Conservation (phyloP, 306 rosid species). For the Quercus rubra region DNA sequence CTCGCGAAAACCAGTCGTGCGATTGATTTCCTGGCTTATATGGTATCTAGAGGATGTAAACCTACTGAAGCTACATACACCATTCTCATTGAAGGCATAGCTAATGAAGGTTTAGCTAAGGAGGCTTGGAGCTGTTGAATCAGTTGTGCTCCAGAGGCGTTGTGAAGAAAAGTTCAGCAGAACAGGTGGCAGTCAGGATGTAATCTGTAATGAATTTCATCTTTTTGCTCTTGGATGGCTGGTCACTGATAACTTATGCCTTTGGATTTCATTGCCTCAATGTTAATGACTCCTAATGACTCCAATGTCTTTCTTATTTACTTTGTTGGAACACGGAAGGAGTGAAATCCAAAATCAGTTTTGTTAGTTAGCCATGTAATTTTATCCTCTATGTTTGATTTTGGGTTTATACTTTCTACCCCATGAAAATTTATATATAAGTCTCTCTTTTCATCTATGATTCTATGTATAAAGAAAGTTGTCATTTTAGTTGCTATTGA, state of each 20-base stretch:
- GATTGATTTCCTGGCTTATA: slow-evolving; percentile 69
- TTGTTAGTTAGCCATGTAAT: slow-evolving; percentile 21
- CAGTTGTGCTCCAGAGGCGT: slow-evolving; percentile 69
- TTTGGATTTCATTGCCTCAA: slow-evolving; percentile 15
- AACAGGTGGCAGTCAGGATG: slow-evolving; percentile 59
- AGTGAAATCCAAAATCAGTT: slow-evolving; percentile 21
- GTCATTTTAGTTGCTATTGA: not conserved
- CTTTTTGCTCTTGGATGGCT: not conserved
- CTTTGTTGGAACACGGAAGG: slow-evolving; percentile 3
- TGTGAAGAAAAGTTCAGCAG: slow-evolving; percentile 76
- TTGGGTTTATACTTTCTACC: not conserved
- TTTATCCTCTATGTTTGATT: not conserved
- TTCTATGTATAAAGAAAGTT: not conserved
- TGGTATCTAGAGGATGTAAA: slow-evolving; percentile 73
- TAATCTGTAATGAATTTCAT: slow-evolving; percentile 23
- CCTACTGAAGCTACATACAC: slow-evolving; percentile 91
- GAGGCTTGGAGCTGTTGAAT: slow-evolving; percentile 76
- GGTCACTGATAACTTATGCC: slow-evolving; percentile 5
- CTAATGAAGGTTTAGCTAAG: slow-evolving; percentile 78
- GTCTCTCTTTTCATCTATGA: not conserved
- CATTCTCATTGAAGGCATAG: slow-evolving; percentile 87
- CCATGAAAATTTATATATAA: not conserved
- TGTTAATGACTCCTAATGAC: not conserved
- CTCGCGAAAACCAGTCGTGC: slow-evolving; percentile 66
- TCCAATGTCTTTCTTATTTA: not conserved